Evolutionary conservation across 2,329 filamentous ascomycete species (phyloP), one percentile per base, ranked within the genome.

Genomic region (Apiospora koreana): DNA sequence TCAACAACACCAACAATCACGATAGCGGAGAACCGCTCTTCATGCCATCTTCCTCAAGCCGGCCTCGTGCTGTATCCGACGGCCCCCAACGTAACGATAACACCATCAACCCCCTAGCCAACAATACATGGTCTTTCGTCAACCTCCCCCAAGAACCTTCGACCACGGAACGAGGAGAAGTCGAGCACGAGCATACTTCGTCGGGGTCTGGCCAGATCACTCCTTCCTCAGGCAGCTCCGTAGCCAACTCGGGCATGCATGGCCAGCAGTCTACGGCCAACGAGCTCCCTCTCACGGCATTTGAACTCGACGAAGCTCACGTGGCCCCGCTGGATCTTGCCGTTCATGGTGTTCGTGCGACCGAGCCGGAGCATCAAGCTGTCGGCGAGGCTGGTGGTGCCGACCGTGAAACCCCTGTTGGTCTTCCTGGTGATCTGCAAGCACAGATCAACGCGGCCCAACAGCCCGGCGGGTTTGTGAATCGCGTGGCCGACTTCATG

Each of bases 71-170:
- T 38, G 82, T 84, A 67, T 91, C 89, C 0, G 89, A 91, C 74
- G 88, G 88, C 0, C 87, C 87, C 4, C 82, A 81, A 58, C 76
- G 12, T 16, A 10, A 78, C 7, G 81, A 80, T 4, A 79, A 82
- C 10, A 78, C 79, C 2, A 80, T 85, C 68, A 86, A 89, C 67
- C 86, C 86, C 0, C 77, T 91, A 21, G 88, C 84, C 1, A 88
- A 88, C 76, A 90, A 90, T 72, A 91, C 81, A 73, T 92, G 89
- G 89, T 85, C 85, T 0, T 91, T 91, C 73, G 81, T 83, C 4
- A 80, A 80, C 31, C 72, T 87, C 9, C 79, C 81, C 6, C 31
- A 62, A 31, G 54, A 62, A 31, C 31, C 54, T 14, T 3, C 18
- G 2, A 38, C 54, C 3, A 9, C 54, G 31, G 54, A 38, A n/a